Percentiles rank a stretch among this genome's conserved stretches.
Evolutionary conservation across 192 early-diverging fungal genomes (phyloP).

Genomic region (Backusella liffmaniae): DNA sequence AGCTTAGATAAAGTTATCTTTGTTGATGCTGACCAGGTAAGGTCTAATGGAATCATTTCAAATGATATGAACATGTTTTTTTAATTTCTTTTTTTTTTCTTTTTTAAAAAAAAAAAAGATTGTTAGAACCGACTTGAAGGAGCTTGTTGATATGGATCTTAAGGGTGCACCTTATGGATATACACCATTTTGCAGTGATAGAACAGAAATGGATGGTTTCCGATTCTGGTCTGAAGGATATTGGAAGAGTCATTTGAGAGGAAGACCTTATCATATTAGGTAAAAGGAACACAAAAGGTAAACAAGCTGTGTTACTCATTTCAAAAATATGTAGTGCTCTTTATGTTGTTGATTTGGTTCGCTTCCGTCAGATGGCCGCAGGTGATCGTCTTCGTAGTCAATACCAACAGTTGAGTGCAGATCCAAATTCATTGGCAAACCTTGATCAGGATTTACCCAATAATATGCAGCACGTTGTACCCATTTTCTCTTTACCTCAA

Average conservation of each 20-base stretch:
- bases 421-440: constrained; percentile 89
- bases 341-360: constrained; percentile 92
- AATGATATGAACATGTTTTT: neutral
- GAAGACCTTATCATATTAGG: constrained; percentile 92
- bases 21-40: constrained; percentile 95
- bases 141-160: constrained; percentile 91
- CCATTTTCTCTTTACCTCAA: constrained; percentile 90
- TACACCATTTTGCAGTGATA: constrained; percentile 92
- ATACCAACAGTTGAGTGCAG: constrained; percentile 88
- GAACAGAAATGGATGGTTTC: constrained; percentile 93
- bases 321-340: constrained; percentile 59
- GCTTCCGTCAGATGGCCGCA: constrained; percentile 90
- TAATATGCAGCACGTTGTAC: constrained; percentile 90
- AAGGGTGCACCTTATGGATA: constrained; percentile 95
- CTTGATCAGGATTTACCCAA: constrained; percentile 99
- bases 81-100: neutral
- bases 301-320: too few species aligned
- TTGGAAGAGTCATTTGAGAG: constrained; percentile 86
- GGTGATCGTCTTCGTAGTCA: constrained; percentile 91
- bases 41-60: neutral
- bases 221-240: constrained; percentile 98
- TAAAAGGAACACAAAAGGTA: neutral
- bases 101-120: constrained; percentile 44
- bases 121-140: constrained; percentile 92
- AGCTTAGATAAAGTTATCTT: constrained; percentile 93